A percentile compares a stretch with the other conserved stretches of the same genome.
These are phyloP conservation scores for Fusarium gaditjirri DNA, from an alignment of 2,329 filamentous ascomycete genomes.

Conservation along the genomic window DNA sequence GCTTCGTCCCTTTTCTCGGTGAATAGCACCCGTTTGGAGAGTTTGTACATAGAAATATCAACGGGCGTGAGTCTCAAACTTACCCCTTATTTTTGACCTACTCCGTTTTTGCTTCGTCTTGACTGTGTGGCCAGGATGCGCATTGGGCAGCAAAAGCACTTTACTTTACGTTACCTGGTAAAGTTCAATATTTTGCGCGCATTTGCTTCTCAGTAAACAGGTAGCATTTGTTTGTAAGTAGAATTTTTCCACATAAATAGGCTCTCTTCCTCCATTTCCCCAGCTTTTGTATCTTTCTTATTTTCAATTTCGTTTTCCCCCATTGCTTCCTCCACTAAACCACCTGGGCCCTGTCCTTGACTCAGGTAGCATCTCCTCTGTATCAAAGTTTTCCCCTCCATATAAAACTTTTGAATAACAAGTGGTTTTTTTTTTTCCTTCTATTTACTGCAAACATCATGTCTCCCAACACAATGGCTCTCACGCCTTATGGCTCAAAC, in stretches of 20 bases:
- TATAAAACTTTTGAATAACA: not conserved
- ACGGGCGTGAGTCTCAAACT: not conserved
- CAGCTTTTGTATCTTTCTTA: slow-evolving; percentile 13
- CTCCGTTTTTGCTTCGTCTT: slow-evolving; percentile 32
- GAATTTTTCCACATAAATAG: slow-evolving; percentile 28
- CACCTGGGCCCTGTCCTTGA: slow-evolving; percentile 1
- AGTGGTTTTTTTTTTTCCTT: slow-evolving; percentile 21
- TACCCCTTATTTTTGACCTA: slow-evolving; percentile 29
- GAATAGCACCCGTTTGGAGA: slow-evolving; percentile 27
- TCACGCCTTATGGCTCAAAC: slow-evolving; percentile 50
- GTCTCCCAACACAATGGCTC: slow-evolving; percentile 43
- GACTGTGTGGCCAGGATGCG: slow-evolving; percentile 25
- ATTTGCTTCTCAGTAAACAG: slow-evolving; percentile 30
- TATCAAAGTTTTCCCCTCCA: not conserved
- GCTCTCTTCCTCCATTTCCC: slow-evolving; percentile 21
- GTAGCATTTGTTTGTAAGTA: slow-evolving; percentile 16
- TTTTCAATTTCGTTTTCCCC: slow-evolving; percentile 11
- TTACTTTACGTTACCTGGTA: slow-evolving; percentile 35
- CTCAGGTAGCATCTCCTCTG: slow-evolving; percentile 9
- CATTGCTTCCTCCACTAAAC: slow-evolving; percentile 11
- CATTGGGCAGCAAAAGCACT: slow-evolving; percentile 47
- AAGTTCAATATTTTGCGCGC: slow-evolving; percentile 21
- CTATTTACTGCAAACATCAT: slow-evolving; percentile 36
- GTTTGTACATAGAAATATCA: not conserved
- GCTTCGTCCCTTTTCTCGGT: slow-evolving; percentile 22